Evolutionary conservation across 1,139 yeast genomes (phyloP), one percentile per base, ranked within the genome.

Genomic region (Eremothecium cymbalariae): DNA sequence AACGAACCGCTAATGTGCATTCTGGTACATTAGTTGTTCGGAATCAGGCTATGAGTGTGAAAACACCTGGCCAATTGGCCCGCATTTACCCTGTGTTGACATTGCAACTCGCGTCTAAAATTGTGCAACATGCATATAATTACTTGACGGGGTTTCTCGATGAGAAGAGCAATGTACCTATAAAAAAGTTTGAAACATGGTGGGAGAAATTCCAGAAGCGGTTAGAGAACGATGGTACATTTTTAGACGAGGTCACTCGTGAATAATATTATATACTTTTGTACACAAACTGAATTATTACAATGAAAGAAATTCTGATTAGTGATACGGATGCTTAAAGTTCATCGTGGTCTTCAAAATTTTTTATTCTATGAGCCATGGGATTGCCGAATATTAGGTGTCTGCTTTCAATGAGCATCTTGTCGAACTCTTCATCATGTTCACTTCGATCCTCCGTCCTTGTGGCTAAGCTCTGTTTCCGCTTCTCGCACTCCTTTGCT

Each of bases 101-200:
- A 4, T 70, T 67, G 6, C 52, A 59, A 2, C 59, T 88, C 40
- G 95, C 97, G 1, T 84, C 82, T 44, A 83, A 82, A 53, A 85
- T 90, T 39, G 94, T 90, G 18, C 78, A 79, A 19, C 85, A 90
- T 59, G 96, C 96, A 1, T 90, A 88, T 60, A 88, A 90, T 54
- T 90, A 74, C 53, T 62, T 90, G 40, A 77, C 94, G 1, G 83
- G 97, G 16, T 90, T 88, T 53, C 70, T 86, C 9, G 94, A 84
- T 50, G 58, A 63, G 6, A 65, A 71, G 18, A 94, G 94, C 1
- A 82, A 74, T 48, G 95, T 88, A 4, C 84, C 93, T 2, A 83
- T 90, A 57, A 82, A 78, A 52, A 84, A 79, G 31, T 88, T 90
- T 52, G 94, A 90, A 55, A 79, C 74, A 24, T 90, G 99, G 99